Conservation (phyloP, 805 yeast species). For the Candida nitratophila region DNA sequence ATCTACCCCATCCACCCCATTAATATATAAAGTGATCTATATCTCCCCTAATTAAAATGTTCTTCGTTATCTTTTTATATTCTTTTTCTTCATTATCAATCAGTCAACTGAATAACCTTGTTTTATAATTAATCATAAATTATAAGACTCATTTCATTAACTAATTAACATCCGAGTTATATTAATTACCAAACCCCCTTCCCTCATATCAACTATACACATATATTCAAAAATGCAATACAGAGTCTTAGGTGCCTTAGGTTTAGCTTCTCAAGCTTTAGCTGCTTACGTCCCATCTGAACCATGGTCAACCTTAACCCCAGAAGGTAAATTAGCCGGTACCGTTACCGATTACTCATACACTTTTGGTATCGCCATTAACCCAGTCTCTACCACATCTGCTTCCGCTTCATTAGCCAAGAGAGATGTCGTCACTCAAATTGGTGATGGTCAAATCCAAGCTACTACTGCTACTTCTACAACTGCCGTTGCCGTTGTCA, state of each 20-base stretch:
- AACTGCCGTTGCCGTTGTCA: slow-evolving; percentile 24
- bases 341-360: slow-evolving; percentile 49
- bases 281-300: slow-evolving; percentile 63
- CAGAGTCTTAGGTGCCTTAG: slow-evolving; percentile 30
- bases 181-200: too few relatives aligned
- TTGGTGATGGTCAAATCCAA: slow-evolving; percentile 47
- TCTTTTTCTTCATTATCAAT: background rate
- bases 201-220: too few relatives aligned
- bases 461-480: slow-evolving; percentile 22
- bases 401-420: slow-evolving; percentile 21
- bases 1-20: background rate
- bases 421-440: slow-evolving; percentile 34
- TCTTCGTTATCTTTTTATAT: too few relatives aligned
- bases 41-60: too few relatives aligned
- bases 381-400: slow-evolving; percentile 39
- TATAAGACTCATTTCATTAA: too few relatives aligned
- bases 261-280: slow-evolving; percentile 39
- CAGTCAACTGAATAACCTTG: too few relatives aligned
- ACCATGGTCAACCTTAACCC: slow-evolving; percentile 70
- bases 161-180: too few relatives aligned
- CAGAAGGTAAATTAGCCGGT: slow-evolving; percentile 44
- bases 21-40: background rate
- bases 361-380: slow-evolving; percentile 64
- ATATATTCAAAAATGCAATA: slow-evolving; percentile 30
- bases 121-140: too few relatives aligned